These are phyloP conservation scores for Lichenothelia convexa DNA, from an alignment of 495 filamentous ascomycete species.

Conservation along the genomic window DNA sequence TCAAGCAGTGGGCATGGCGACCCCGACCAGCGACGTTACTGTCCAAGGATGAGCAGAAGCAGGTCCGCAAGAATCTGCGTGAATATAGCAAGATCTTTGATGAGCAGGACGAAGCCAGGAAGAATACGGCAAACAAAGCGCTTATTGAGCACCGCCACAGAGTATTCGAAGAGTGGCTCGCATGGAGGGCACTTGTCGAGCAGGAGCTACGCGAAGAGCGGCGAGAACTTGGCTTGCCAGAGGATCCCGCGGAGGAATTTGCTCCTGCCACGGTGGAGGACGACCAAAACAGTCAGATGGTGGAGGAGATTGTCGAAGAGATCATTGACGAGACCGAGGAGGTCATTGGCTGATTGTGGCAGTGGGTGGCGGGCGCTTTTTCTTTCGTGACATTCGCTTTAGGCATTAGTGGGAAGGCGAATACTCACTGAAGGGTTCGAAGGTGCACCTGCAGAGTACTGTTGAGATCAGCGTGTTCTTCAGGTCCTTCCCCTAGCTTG, in stretches of 20 bases:
- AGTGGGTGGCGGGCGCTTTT: no score
- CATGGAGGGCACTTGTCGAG: constrained; percentile 61
- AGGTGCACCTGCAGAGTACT: no score
- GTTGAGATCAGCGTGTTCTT: no score
- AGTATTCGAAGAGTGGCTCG: constrained; percentile 73
- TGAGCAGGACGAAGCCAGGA: constrained; percentile 79
- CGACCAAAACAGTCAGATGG: constrained; percentile 28
- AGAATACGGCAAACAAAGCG: constrained; percentile 78
- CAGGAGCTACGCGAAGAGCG: constrained; percentile 58
- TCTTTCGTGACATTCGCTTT: no score
- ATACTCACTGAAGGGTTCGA: no score
- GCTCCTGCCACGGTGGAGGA: constrained; percentile 35
- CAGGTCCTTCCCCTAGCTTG: no score
- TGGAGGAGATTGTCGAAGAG: constrained; percentile 43
- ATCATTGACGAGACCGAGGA: constrained; percentile 60
- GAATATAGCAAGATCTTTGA: constrained; percentile 93
- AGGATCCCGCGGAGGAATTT: constrained; percentile 22
- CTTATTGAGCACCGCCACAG: constrained; percentile 76
- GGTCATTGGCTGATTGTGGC: no score
- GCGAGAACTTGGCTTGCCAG: constrained; percentile 43
- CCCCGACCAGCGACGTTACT: constrained; percentile 79
- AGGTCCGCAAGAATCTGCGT: constrained; percentile 91
- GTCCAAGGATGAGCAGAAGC: constrained; percentile 85
- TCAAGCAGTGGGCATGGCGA: constrained; percentile 93
- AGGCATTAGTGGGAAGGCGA: no score